Base-by-base conservation (phyloP, 2,329 filamentous ascomycete genomes). In the Cercospora berteroae region DNA sequence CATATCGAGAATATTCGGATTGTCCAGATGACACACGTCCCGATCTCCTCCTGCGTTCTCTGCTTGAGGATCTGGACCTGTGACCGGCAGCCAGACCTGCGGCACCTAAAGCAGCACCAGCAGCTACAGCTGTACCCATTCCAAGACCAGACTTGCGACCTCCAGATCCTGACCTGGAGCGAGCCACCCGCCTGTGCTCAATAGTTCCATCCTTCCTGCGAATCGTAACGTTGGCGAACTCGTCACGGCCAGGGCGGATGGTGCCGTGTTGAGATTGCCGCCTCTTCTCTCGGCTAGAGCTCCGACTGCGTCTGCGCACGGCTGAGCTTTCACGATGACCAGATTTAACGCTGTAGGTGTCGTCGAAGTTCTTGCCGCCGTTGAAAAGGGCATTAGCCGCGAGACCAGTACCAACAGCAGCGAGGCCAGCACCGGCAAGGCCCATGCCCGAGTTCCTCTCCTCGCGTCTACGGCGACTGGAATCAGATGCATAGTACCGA, bases 321-420 rank as follows among this genome's bases (percentile, higher is more conserved):
- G 73, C 73, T 48, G 80, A 81, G 23, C 78, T 76, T 56, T 78
- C 77, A 16, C 75, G 76, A 67, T 80, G 82, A 18, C 86, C 85
- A 64, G 85, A 85, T 65, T 84, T 85, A 71, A 87, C 80, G 71
- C 84, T 88, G 69, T 88, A 87, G 0, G 84, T 86, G 72, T 88
- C 87, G 69, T 88, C 84, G 69, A 87, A 88, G 61, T 87, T 84
- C 66, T 86, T 79, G 16, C 80, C 79, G 31, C 79, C 80, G 56
- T 80, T 82, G 71, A 84, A 85, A 12, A 89, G 72, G 2, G 83
- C 83, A 72, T 86, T 84, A 5, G 63, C 63, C 31, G 57, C 55
- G 9, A 89, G 73, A 2, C 84, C 83, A 25, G 55, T 59, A 2
- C 84, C 84, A 58, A 84, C 79, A 65, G 82, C 82, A 2, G 81